phyloP scores from a whole-genome alignment of 208 protist genomes.

The Trichomonas gallinae region DNA sequence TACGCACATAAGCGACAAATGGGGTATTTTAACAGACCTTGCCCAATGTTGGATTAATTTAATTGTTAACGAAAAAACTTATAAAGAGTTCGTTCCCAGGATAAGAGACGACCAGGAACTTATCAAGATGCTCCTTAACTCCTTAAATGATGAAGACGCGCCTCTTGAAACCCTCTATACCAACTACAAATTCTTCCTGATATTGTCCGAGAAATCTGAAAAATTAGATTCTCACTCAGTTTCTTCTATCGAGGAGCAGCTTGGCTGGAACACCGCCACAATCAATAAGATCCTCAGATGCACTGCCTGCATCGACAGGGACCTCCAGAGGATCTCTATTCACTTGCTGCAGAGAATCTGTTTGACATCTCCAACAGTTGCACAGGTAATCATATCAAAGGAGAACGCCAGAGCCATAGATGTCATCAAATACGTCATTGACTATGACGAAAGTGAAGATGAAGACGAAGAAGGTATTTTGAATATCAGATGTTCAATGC shows the following conservation, averaged over 20 bases:
- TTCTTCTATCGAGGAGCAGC: background rate
- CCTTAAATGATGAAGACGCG: background rate
- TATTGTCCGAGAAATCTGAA: background rate
- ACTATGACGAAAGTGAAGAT: background rate
- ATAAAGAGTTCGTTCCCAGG: background rate
- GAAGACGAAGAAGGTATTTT: background rate
- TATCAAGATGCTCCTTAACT: background rate
- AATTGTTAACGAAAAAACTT: background rate
- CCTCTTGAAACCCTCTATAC: background rate
- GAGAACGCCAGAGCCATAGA: background rate
- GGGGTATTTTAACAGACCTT: background rate
- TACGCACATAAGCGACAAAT: background rate
- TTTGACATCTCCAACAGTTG: background rate
- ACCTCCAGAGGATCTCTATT: background rate
- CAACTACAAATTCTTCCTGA: background rate
- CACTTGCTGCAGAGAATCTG: background rate
- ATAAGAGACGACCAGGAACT: background rate
- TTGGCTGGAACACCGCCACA: background rate
- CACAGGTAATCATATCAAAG: background rate
- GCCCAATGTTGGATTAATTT: background rate
- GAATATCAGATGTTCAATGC: background rate
- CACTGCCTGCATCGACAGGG: background rate
- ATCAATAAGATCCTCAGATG: background rate
- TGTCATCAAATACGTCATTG: background rate
- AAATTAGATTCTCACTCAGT: background rate